Evolutionary conservation across 345 rosid species (phyloP).

Genomic region (Psidium guajava): DNA sequence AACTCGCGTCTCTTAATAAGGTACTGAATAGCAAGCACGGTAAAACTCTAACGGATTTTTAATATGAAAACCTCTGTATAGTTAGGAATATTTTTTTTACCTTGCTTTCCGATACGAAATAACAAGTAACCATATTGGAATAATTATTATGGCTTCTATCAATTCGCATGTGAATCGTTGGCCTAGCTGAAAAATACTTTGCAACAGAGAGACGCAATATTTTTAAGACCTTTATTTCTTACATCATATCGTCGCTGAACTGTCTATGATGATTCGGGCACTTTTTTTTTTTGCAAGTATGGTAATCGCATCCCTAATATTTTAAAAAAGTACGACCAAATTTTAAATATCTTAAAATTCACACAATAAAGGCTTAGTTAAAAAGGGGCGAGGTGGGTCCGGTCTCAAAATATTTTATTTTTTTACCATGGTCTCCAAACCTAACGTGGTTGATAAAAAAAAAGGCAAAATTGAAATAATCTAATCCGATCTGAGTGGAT

Average conservation of each 20-base stretch:
- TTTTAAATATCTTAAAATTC: background rate
- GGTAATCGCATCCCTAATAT: accelerated
- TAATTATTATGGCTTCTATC: background rate
- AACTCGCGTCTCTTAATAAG: accelerated
- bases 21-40: too few species aligned
- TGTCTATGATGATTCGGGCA: background rate
- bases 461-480: background rate
- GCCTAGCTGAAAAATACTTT: background rate
- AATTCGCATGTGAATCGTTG: background rate
- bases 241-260: accelerated
- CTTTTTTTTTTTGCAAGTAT: background rate
- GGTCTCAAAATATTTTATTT: background rate
- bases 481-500: accelerated
- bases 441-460: accelerated
- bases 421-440: background rate
- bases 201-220: accelerated
- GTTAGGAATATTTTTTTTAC: background rate
- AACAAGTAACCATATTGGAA: background rate
- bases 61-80: accelerated
- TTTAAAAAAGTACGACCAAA: background rate
- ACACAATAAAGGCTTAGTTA: background rate
- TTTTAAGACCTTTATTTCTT: background rate
- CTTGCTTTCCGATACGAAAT: accelerated
- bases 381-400: background rate
- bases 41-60: background rate